A percentile compares a stretch with the other conserved stretches of the same genome.
Conservation (phyloP, 2,329 filamentous ascomycete species). For the Ascochyta koolunga region DNA sequence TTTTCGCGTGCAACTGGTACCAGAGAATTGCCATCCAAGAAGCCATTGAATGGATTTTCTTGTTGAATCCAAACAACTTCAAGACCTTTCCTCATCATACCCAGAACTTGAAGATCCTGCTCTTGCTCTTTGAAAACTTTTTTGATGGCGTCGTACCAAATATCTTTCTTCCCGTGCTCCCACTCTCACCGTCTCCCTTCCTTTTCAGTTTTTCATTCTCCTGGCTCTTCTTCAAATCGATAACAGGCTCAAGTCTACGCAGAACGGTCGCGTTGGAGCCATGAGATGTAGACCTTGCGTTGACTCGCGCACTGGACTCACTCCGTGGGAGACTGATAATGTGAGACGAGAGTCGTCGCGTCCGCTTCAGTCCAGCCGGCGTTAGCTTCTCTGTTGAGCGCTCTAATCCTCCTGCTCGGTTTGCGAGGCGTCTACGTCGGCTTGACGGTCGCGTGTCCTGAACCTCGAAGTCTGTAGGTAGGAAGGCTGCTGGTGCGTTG, state of each 20-base stretch:
- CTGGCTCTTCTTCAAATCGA: constrained; percentile 6
- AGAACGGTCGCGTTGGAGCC: constrained; percentile 30
- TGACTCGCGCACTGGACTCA: constrained; percentile 26
- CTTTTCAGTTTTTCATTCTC: constrained; percentile 28
- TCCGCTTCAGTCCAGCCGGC: constrained; percentile 33
- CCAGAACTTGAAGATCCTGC: constrained; percentile 48
- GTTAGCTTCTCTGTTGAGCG: constrained; percentile 30
- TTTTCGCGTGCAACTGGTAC: not conserved
- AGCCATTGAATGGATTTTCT: not conserved
- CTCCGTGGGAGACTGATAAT: constrained; percentile 39
- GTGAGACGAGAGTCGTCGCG: constrained; percentile 40
- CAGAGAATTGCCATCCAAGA: constrained; percentile 4
- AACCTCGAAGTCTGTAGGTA: constrained; percentile 57
- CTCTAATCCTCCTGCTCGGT: constrained; percentile 31
- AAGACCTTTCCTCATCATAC: constrained; percentile 20
- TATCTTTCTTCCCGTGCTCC: constrained; percentile 9
- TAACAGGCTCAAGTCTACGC: constrained; percentile 14
- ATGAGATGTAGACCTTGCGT: constrained; percentile 25
- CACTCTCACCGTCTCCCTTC: constrained; percentile 19
- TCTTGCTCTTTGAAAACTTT: constrained; percentile 44
- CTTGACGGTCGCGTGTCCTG: constrained; percentile 32
- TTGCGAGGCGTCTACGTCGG: constrained; percentile 37
- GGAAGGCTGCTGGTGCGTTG: constrained; percentile 54
- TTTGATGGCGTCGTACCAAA: constrained; percentile 25
- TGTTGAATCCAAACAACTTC: constrained; percentile 15